phyloP scores from a whole-genome alignment of 805 yeast genomes.

The Danielia oregonensis region DNA sequence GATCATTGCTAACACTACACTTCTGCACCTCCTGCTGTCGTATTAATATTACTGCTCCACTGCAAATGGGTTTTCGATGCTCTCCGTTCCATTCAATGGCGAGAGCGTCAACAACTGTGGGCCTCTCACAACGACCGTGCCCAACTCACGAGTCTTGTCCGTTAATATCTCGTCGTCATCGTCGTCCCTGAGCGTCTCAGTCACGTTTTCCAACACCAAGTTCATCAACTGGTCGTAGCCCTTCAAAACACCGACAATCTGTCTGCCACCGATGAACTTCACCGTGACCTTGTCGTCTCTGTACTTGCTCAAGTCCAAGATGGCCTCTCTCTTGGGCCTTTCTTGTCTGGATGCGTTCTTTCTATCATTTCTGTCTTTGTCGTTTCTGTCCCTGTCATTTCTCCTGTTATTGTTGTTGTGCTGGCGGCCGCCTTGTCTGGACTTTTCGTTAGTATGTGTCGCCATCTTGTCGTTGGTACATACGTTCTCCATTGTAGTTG shows the following conservation, averaged over 20 bases:
- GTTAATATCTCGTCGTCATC: slow-evolving; percentile 55
- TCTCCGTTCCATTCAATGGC: slow-evolving; percentile 68
- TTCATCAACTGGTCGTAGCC: slow-evolving; percentile 85
- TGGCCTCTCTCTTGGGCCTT: slow-evolving; percentile 89
- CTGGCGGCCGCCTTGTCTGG: slow-evolving; percentile 10
- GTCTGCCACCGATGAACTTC: slow-evolving; percentile 82
- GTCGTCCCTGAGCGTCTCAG: slow-evolving; percentile 66
- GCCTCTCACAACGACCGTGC: slow-evolving; percentile 78
- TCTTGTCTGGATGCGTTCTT: slow-evolving; percentile 28
- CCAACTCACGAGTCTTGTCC: slow-evolving; percentile 56
- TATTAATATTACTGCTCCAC: slow-evolving; percentile 14
- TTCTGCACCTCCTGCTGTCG: too few relatives aligned
- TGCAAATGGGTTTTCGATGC: slow-evolving; percentile 66
- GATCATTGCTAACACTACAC: slow-evolving; percentile 1
- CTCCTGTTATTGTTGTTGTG: slow-evolving; percentile 7
- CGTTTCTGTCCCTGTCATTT: slow-evolving; percentile 9
- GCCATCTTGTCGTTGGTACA: too few relatives aligned
- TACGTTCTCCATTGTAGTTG: slow-evolving; percentile 15
- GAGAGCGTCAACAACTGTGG: slow-evolving; percentile 71
- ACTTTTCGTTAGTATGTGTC: too few relatives aligned
- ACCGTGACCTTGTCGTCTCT: slow-evolving; percentile 71
- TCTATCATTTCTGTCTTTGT: slow-evolving; percentile 6
- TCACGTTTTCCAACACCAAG: slow-evolving; percentile 66
- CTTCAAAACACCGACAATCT: slow-evolving; percentile 72
- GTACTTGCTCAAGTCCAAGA: slow-evolving; percentile 73